A percentile compares a stretch with the other conserved stretches of the same genome.
phyloP scores from a whole-genome alignment of 2,329 filamentous ascomycete genomes.

The Claviceps arundinis region DNA sequence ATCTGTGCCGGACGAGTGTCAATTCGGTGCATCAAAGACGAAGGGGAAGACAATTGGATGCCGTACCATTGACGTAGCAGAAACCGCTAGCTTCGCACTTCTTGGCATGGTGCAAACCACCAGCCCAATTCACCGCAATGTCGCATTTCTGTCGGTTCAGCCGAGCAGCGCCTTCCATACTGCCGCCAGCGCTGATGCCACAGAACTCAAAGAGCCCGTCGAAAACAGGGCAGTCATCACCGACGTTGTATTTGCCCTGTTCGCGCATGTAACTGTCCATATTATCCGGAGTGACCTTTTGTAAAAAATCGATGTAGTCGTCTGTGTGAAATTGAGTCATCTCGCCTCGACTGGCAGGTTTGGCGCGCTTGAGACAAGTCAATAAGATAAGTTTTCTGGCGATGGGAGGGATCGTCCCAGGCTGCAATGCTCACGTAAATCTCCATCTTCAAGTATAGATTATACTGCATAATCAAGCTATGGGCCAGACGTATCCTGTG shows the following conservation, averaged over 20 bases:
- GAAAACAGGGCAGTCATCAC: conserved; percentile 94
- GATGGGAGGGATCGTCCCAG: background rate
- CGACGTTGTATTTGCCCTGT: conserved; percentile 86
- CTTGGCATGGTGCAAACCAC: conserved; percentile 92
- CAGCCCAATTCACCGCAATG: conserved; percentile 97
- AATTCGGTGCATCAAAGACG: conserved; percentile 3
- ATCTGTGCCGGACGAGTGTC: conserved; percentile 37
- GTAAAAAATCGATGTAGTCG: conserved; percentile 91
- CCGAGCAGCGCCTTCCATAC: conserved; percentile 83
- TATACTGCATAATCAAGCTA: conserved; percentile 91
- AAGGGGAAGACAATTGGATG: background rate
- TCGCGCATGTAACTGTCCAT: conserved; percentile 91
- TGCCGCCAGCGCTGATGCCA: conserved; percentile 84
- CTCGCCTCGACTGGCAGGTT: conserved; percentile 77
- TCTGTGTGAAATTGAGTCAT: conserved; percentile 89
- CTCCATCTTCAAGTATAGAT: conserved; percentile 93
- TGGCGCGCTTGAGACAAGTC: conserved; percentile 47
- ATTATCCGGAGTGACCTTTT: conserved; percentile 93
- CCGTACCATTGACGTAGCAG: conserved; percentile 90
- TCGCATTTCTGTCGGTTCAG: conserved; percentile 85
- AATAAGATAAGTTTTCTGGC: background rate
- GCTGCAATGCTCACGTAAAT: conserved; percentile 59
- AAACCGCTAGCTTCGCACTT: conserved; percentile 94
- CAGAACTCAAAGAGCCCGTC: conserved; percentile 97
- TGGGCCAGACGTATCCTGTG: conserved; percentile 92